Conservation (phyloP, 2,329 filamentous ascomycete species). For the Ceratocystis papillata region DNA sequence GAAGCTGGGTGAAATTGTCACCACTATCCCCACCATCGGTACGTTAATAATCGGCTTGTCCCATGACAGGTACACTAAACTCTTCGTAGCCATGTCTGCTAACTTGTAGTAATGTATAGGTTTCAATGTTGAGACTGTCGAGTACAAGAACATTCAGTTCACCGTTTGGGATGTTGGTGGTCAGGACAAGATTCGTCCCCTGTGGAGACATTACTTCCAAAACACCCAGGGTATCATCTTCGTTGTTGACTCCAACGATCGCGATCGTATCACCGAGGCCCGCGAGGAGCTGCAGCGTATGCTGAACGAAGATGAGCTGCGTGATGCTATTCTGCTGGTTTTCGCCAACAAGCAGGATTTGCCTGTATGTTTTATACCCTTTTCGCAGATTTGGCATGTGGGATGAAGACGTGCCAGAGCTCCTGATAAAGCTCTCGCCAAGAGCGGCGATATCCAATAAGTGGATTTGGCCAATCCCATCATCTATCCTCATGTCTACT, state of each 20-base stretch:
- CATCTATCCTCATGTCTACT: not conserved
- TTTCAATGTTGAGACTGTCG: constrained; percentile 99
- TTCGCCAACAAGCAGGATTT: constrained; percentile 99
- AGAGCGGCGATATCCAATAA: no score
- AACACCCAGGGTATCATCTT: constrained; percentile 99
- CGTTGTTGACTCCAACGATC: constrained; percentile 98
- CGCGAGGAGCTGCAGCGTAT: constrained; percentile 94
- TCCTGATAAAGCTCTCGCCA: not conserved
- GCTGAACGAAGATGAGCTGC: constrained; percentile 97
- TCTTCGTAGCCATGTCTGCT: not conserved
- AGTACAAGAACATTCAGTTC: constrained; percentile 99
- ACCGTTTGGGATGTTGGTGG: constrained; percentile 99
- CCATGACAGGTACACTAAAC: not conserved
- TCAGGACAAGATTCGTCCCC: constrained; percentile 98
- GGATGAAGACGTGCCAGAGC: not conserved
- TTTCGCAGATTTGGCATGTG: not conserved
- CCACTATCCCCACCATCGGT: constrained; percentile 97
- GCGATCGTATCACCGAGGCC: constrained; percentile 94
- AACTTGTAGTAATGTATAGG: constrained; percentile 39
- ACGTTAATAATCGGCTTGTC: constrained; percentile 32
- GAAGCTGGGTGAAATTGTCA: constrained; percentile 98
- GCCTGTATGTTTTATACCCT: constrained; percentile 53
- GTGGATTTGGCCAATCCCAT: not conserved
- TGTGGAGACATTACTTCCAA: constrained; percentile 99
- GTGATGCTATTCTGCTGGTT: constrained; percentile 89